Evolutionary conservation across 2,329 filamentous ascomycete species (phyloP), one percentile per base, ranked within the genome.

Genomic region (Fusarium dlaminii): DNA sequence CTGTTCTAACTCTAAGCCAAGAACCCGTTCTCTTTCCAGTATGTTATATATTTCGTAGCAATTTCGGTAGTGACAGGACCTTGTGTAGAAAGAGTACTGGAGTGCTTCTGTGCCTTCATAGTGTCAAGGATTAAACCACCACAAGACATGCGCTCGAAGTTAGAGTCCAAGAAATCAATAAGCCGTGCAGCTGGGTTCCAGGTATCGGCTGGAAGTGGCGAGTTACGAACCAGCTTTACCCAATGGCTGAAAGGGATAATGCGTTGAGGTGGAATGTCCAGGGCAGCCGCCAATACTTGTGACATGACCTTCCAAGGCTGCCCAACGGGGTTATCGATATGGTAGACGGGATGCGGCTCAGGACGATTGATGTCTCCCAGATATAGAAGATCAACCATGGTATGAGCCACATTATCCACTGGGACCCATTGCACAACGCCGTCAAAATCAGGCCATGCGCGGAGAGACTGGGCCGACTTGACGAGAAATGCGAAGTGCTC

Each of bases 401-500:
- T 52, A 11, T 27, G 48, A 3, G 76, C 75, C 9, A 66, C 57
- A 4, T 68, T 68, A 32, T 88, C 80, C 11, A 88, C 87, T 0
- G 87, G 85, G 0, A 79, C 81, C 87, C 87, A 89, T 12, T 71
- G 83, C 3, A 87, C 61, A 4, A 66, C 49, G 1, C 85, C 86
- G 0, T 80, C 55, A 6, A 87, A 70, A 29, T 84, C 80, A 0
- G 87, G 87, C 14, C 86, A 72, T 1, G 77, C 80, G 1, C 79
- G 78, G 1, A 89, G 68, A 1, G 83, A 84, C 70, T 89, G 86
- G 0, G 84, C 83, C 0, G 84, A 86, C 76, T 88, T 88, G 58
- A 88, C 75, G 29, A 90, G 63, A 68, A 87, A 87, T 0, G 81
- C 74, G 18, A 89, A 79, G 68, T 89, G 86, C 73, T 90, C 87